Base-by-base conservation (phyloP, 176 grass and related monocot species). In the Avena eriantha region DNA sequence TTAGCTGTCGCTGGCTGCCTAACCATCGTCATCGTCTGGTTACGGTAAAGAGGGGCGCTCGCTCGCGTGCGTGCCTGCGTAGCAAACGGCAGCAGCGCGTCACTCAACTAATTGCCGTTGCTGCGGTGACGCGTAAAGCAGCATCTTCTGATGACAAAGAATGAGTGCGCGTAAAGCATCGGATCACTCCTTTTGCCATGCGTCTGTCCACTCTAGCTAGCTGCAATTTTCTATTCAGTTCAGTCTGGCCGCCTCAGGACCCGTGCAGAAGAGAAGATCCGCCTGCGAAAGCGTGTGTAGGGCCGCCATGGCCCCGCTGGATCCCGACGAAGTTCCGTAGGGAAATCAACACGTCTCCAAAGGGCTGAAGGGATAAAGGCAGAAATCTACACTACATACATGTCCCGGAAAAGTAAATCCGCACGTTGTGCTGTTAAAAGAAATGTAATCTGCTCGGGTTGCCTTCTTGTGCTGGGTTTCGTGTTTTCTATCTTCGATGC, bases 241-340 rank as follows among this genome's bases (percentile, higher is more conserved):
- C 47, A 26, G 73, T 17, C 14, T 51, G 72, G 14, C 22, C 2
- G 5, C 21, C 6, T n/a, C n/a, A 4, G n/a, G 23, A 49, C 7
- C 46, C 46, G 82, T 11, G 58, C 47, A 65, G 68, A 89, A 55
- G 82, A 65, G 68, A 89, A 55, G 82, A 89, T 80, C 75, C 39
- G 57, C 46, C 23, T 74, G 31, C 3, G 18, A 78, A 75, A 82
- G 57, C 21, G 14, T 64, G 78, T 34, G 63, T 2, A 26, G 10
- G 60, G 55, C 46, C 14, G 70, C 64, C 41, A 29, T 71, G n/a
- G 10, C 65, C 73, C 21, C 73, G 29, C 1, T 29, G 9, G 19
- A 4, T 41, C 29, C 26, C 34, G 0, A 12, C 11, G 12, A 56
- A 55, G 21, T 15, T 45, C 41, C 10, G 5, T 48, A 86, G 33